Evolutionary conservation across 352 stramenopile genomes (phyloP), one percentile per base, ranked within the genome.

Genomic region (Pythium oligandrum): DNA sequence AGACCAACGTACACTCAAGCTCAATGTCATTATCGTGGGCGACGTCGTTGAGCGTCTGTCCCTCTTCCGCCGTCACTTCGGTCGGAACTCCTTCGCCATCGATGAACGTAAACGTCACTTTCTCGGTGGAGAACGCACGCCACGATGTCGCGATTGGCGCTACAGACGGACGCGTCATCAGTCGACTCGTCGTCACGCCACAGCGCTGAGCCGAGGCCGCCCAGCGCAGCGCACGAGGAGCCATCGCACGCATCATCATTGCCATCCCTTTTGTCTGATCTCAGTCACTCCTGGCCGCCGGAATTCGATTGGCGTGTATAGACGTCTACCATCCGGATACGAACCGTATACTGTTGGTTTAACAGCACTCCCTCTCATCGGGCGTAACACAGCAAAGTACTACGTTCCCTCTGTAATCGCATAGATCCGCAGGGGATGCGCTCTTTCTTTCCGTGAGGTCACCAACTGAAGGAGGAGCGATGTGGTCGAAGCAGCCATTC

Each of bases 21-120:
- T 98, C 92, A 40, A 98, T 78, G 71, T 97, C 90, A 65, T 98
- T 93, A 40, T 96, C 85, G 47, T 97, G 85, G 7, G 90, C 90
- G 48, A 98, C 83, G 47, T 97, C 90, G 47, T 97, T 68, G 35
- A 98, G 67, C 40, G 78, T 83, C 39, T 96, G 51, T 30, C 90
- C 89, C 9, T 85, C 66, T 1, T 66, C 61, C 1, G 89, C 90
- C n/a, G 64, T 71, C 39, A 98, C 88, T 0, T 64, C 61, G 4
- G 75, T 77, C n/a, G 69, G 55, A 31, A 78, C 72, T 34, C 88
- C 89, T 48, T 97, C 86, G 11, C 63, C 71, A 48, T 93, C 80
- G 39, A 96, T 64, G 60, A 96, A 96, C 40, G 68, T 87, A 52
- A 97, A 79, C 26, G 64, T 76, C 45, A 94, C 78, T n/a, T 77